Evolutionary conservation across 805 yeast genomes (phyloP), one percentile per base, ranked within the genome.

Genomic region (Ogataea methanolica): DNA sequence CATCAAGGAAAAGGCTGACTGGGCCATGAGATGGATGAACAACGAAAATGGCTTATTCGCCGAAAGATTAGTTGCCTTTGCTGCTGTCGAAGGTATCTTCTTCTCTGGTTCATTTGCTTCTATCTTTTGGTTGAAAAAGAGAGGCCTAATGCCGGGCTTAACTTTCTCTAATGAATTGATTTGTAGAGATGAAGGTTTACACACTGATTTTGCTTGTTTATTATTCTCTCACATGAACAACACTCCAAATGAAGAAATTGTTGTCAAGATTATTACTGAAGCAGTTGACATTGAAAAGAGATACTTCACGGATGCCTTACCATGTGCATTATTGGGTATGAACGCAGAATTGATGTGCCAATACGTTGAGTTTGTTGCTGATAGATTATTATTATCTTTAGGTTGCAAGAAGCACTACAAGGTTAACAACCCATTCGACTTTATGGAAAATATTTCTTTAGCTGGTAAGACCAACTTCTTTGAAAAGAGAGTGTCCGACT

Each of bases 381-480:
- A 92, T 74, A 86, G 99, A 75, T 78, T 92, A 65, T 79, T 92
- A 53, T 82, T 91, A 47, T 82, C 98, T 5, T 79, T 92, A 57
- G 99, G 99, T 57, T 88, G 89, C 78, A 76, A 85, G 73, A 91
- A 91, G 76, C 78, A 78, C 56, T 92, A 80, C 82, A 88, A 89
- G 61, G 92, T 78, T 51, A 75, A 88, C 54, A 92, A 92, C 70
- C 99, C 99, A 69, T 92, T 92, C 68, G 99, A 92, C 71, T 92
- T 92, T 68, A 92, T 92, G 99, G 99, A 92, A 77, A 92, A 94
- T 77, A 92, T 92, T 63, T 92, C 98, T 8, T 81, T 92, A 60
- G 96, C 97, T 50, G 99, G 99, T 72, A 92, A 92, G 82, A 92
- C 99, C 61, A 92, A 94, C 78, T 92, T 92, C 82, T 92, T 92